Evolutionary conservation across 2,329 filamentous ascomycete genomes (phyloP).

Genomic region (Corniculantispora saksenae): DNA sequence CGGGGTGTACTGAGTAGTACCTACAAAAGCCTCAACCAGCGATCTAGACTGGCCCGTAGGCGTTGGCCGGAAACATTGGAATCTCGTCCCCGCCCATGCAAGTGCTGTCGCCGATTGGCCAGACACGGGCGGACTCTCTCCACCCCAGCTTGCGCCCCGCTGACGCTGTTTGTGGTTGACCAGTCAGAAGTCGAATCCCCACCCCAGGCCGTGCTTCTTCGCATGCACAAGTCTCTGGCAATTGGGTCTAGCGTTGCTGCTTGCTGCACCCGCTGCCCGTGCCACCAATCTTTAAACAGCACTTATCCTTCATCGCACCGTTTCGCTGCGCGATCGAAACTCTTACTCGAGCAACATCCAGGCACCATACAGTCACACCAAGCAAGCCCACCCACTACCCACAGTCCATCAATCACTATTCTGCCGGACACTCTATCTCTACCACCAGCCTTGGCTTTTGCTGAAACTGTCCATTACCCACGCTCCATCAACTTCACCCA

Average conservation of each 20-base stretch:
- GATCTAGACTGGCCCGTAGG: constrained; percentile 3
- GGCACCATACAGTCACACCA: constrained; percentile 8
- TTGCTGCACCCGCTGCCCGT: background rate
- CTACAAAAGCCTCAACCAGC: background rate
- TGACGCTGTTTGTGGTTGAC: background rate
- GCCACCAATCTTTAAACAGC: constrained; percentile 14
- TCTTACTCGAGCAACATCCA: constrained; percentile 4
- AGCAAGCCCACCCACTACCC: background rate
- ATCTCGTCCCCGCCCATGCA: constrained; percentile 6
- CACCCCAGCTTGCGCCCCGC: background rate
- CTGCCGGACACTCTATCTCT: background rate
- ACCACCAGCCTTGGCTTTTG: background rate
- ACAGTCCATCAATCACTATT: too few species aligned
- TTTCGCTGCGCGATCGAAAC: background rate
- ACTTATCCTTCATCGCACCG: constrained; percentile 5
- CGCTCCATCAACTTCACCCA: background rate
- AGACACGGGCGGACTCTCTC: background rate
- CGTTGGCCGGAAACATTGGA: constrained; percentile 16
- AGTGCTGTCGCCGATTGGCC: background rate
- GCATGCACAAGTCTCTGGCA: constrained; percentile 1
- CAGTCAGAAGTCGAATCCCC: background rate
- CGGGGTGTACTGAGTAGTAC: constrained; percentile 4
- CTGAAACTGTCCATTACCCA: background rate
- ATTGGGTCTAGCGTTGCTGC: constrained; percentile 2
- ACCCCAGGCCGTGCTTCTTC: background rate